Evolutionary conservation across 306 rosid species (phyloP).

Genomic region (Castanea sativa): DNA sequence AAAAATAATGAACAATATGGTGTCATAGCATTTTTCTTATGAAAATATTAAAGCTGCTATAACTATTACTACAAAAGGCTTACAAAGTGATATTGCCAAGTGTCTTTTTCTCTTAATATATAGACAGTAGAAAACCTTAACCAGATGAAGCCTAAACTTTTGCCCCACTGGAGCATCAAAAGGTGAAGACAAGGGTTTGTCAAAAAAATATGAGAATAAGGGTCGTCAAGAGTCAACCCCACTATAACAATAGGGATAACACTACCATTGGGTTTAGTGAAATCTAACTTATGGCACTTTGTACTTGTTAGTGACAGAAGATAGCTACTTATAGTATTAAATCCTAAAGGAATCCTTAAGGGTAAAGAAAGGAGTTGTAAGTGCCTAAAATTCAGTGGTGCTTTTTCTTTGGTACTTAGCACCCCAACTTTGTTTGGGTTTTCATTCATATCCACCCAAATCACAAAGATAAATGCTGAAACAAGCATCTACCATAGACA

Average conservation of each 20-base stretch:
- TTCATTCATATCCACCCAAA: neutral
- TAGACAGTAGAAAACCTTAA: neutral
- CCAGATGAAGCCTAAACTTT: neutral
- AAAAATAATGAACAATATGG: too few relatives aligned
- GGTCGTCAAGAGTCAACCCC: neutral
- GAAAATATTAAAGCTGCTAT: too few relatives aligned
- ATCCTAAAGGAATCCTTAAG: neutral
- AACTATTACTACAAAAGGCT: too few relatives aligned
- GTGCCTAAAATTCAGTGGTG: neutral
- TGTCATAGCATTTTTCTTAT: too few relatives aligned
- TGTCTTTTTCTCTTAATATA: too few relatives aligned
- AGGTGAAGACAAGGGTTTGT: neutral
- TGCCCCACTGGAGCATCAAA: neutral
- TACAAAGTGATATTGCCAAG: too few relatives aligned
- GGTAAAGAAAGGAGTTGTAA: neutral
- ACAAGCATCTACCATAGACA: neutral
- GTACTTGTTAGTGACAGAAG: too few relatives aligned
- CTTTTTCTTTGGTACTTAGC: neutral
- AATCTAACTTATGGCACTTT: too few relatives aligned
- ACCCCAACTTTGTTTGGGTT: neutral
- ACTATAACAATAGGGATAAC: neutral
- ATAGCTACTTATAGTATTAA: too few relatives aligned
- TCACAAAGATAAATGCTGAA: too few relatives aligned
- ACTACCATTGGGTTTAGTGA: too few relatives aligned
- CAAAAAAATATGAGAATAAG: neutral